Conservation (phyloP, 139 green algal genomes). For the Chlorella ohadii region DNA sequence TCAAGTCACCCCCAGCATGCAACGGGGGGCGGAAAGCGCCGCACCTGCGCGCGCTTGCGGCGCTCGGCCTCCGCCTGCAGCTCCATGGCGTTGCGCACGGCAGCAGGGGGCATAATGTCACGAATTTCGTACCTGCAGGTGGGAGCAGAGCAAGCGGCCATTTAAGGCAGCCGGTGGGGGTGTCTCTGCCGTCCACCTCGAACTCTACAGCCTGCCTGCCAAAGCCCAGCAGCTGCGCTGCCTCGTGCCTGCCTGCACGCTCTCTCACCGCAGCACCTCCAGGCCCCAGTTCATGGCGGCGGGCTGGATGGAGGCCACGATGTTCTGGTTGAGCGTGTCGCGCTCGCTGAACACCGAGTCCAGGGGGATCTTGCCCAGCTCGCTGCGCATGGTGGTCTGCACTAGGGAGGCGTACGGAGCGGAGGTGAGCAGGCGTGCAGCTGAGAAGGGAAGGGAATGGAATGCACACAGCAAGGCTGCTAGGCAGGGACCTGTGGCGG, state of each 20-base stretch:
- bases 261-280: constrained; percentile 71
- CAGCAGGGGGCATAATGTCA: constrained; percentile 91
- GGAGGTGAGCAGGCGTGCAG: too few relatives aligned
- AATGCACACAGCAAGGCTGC: too few relatives aligned
- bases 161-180: too few relatives aligned
- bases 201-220: too few relatives aligned
- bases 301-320: constrained; percentile 42
- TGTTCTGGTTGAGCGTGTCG: constrained; percentile 26
- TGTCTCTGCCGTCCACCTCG: too few relatives aligned
- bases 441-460: too few relatives aligned
- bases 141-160: too few relatives aligned
- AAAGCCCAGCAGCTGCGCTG: too few relatives aligned
- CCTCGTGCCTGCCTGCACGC: too few relatives aligned
- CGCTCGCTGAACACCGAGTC: constrained; percentile 69
- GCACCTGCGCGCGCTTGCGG: constrained; percentile 87
- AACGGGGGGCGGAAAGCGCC: too few relatives aligned
- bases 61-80: constrained; percentile 97
- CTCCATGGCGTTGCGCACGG: constrained; percentile 90
- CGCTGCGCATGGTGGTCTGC: constrained; percentile 94
- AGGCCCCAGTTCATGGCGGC: constrained; percentile 93
- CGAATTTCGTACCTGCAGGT: constrained; percentile 84
- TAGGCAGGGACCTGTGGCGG: not conserved
- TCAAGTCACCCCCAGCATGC: too few relatives aligned
- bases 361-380: constrained; percentile 98
- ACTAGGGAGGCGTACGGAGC: not conserved